Conservation (phyloP, 2,329 filamentous ascomycete genomes). For the Hymenotorrendiella dingleyae region DNA sequence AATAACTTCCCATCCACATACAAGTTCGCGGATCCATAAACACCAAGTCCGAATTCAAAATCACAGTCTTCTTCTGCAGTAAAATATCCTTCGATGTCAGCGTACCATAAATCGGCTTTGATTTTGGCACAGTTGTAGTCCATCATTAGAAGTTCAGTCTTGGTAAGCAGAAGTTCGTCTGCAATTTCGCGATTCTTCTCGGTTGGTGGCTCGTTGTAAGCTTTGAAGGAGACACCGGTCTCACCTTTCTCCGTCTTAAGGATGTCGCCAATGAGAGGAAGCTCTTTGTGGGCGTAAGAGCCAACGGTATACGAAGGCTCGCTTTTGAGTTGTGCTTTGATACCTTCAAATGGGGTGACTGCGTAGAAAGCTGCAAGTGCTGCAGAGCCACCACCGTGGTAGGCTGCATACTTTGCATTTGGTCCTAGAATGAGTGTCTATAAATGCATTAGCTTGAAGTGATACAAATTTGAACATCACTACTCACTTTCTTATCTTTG, state of each 20-base stretch:
- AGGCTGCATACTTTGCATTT: slow-evolving; percentile 50
- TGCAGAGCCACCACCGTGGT: slow-evolving; percentile 32
- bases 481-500: slow-evolving; percentile 49
- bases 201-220: slow-evolving; percentile 15
- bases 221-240: slow-evolving; percentile 48
- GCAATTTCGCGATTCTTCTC: slow-evolving; percentile 15
- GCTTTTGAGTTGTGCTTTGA: slow-evolving; percentile 45
- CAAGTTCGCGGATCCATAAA: slow-evolving; percentile 31
- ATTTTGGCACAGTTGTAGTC: slow-evolving; percentile 38
- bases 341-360: slow-evolving; percentile 67
- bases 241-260: slow-evolving; percentile 47
- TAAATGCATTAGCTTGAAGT: slow-evolving; percentile 1
- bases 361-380: slow-evolving; percentile 37
- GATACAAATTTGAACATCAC: neutral
- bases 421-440: slow-evolving; percentile 50
- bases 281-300: slow-evolving; percentile 58
- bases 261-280: slow-evolving; percentile 51
- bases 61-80: slow-evolving; percentile 26
- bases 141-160: slow-evolving; percentile 22
- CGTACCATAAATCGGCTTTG: slow-evolving; percentile 33
- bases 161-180: slow-evolving; percentile 22
- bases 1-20: slow-evolving; percentile 33
- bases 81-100: slow-evolving; percentile 32
- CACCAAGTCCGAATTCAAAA: slow-evolving; percentile 31
- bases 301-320: slow-evolving; percentile 50